phyloP scores from a whole-genome alignment of 768 basidiomycete genomes.

The Leccinum longicurvipes region DNA sequence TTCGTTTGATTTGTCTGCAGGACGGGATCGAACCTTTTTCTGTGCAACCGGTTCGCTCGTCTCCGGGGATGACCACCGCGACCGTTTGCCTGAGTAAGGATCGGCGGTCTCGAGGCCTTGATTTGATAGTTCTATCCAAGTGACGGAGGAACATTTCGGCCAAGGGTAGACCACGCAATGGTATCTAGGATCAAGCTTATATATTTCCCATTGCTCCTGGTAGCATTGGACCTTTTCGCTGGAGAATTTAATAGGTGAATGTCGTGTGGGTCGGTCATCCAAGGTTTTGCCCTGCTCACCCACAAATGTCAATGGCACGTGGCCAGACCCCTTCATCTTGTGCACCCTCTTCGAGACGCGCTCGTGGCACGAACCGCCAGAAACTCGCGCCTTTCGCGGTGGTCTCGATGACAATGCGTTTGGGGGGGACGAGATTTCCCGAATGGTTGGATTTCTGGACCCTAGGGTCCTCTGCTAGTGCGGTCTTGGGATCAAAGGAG shows the following conservation, averaged over 20 bases:
- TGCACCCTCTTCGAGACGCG: conserved; percentile 53
- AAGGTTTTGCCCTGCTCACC: conserved; percentile 43
- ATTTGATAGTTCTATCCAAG: conserved; percentile 14
- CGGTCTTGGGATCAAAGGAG: conserved; percentile 67
- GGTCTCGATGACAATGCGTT: conserved; percentile 73
- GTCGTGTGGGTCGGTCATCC: conserved; percentile 1
- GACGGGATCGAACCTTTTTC: conserved; percentile 28
- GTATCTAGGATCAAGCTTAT: conserved; percentile 77
- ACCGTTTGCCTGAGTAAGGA: conserved; percentile 26
- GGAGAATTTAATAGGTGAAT: conserved; percentile 13
- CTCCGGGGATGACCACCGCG: conserved; percentile 26
- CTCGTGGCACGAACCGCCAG: conserved; percentile 80
- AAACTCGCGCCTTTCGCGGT: conserved; percentile 49
- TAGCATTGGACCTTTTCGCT: conserved; percentile 51
- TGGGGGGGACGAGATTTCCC: conserved; percentile 52
- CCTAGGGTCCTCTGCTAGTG: conserved; percentile 41
- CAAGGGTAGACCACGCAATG: conserved; percentile 53
- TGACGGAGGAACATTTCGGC: conserved; percentile 33
- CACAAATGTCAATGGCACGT: conserved; percentile 60
- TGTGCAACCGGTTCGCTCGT: conserved; percentile 7
- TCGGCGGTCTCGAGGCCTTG: conserved; percentile 7
- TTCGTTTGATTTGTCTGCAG: conserved; percentile 18
- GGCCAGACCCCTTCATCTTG: conserved; percentile 72
- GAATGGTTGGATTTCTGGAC: conserved; percentile 41
- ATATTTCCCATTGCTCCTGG: conserved; percentile 84